Conservation (phyloP, 129 eudicot genomes). For the Apium graveolens region DNA sequence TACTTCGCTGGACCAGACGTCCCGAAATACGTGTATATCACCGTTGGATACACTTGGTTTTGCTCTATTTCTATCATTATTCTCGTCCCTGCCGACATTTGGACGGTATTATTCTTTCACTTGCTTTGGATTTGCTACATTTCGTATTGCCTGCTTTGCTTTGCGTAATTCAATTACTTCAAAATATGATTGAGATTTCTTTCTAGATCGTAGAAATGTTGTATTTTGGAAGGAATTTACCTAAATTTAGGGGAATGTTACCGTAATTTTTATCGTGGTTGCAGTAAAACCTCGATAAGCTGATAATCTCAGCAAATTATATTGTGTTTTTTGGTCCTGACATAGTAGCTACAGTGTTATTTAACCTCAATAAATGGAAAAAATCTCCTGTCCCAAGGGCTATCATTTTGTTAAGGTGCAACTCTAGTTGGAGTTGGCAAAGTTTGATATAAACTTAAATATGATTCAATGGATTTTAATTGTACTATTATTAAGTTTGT, state of each 20-base stretch:
- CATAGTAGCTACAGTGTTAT: too few relatives aligned
- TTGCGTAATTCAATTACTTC: not conserved
- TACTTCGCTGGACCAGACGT: slow-evolving; percentile 83
- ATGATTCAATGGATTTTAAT: not conserved
- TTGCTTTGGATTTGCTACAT: not conserved
- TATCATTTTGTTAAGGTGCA: too few relatives aligned
- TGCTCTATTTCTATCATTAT: slow-evolving; percentile 67
- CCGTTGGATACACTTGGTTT: slow-evolving; percentile 86
- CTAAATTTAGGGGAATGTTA: not conserved
- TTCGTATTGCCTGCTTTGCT: not conserved
- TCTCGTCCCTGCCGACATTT: slow-evolving; percentile 86
- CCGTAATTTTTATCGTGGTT: not conserved
- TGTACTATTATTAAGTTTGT: too few relatives aligned
- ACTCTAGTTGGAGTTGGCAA: not conserved
- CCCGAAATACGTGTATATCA: slow-evolving; percentile 56
- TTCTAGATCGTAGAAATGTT: too few relatives aligned
- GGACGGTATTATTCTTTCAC: slow-evolving; percentile 37
- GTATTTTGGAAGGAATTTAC: too few relatives aligned
- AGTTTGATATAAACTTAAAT: not conserved
- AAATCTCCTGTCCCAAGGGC: too few relatives aligned
- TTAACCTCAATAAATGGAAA: too few relatives aligned
- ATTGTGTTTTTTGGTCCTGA: too few relatives aligned
- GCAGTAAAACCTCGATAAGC: too few relatives aligned
- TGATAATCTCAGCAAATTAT: too few relatives aligned
- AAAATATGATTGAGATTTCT: too few relatives aligned